phyloP scores from a whole-genome alignment of 331 rosid genomes.

The Quercus phellos region DNA sequence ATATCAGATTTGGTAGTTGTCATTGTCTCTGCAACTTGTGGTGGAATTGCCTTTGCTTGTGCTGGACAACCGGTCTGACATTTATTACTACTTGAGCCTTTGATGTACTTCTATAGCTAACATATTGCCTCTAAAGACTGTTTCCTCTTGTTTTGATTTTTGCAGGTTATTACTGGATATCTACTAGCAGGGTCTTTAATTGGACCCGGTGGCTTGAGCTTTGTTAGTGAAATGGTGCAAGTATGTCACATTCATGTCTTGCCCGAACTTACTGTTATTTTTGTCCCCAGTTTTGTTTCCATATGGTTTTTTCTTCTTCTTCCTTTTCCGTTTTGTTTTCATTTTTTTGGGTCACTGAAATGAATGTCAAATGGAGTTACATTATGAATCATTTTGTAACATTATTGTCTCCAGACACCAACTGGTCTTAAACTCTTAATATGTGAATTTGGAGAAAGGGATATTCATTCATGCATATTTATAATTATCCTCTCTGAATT shows the following conservation, averaged over 20 bases:
- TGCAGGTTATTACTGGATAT: constrained; percentile 88
- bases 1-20: constrained; percentile 91
- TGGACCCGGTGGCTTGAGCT: constrained; percentile 94
- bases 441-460: neutral
- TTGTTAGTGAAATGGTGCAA: constrained; percentile 97
- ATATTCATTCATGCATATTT: neutral
- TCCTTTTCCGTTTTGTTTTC: neutral
- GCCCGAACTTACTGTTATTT: neutral
- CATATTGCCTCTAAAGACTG: neutral
- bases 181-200: constrained; percentile 82
- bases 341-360: constrained; percentile 3
- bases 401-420: neutral
- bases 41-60: constrained; percentile 97
- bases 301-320: neutral
- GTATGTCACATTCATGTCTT: constrained; percentile 44
- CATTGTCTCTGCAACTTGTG: constrained; percentile 94
- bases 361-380: neutral
- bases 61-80: constrained; percentile 91
- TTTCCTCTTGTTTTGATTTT: constrained; percentile 18
- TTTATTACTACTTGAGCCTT: constrained; percentile 21
- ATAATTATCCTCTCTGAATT: neutral
- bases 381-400: neutral
- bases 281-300: neutral
- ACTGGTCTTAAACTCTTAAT: neutral
- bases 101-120: constrained; percentile 11